These are phyloP conservation scores for Phytomonas francai DNA, from an alignment of 208 protist genomes.

Conservation along the genomic window DNA sequence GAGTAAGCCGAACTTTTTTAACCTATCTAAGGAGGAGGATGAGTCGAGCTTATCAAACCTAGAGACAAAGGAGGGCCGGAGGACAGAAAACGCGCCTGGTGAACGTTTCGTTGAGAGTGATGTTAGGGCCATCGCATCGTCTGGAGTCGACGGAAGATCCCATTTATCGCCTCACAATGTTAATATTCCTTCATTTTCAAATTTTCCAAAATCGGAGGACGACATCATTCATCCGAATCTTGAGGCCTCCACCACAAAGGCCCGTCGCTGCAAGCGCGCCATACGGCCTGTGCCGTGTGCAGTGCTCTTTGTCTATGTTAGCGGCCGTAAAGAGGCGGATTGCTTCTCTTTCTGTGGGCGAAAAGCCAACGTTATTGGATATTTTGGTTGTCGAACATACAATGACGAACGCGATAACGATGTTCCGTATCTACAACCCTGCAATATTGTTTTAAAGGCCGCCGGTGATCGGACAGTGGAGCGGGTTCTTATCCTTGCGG, in stretches of 20 bases:
- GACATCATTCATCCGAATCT: not conserved
- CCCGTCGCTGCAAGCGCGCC: constrained; percentile 29
- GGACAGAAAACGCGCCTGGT: too few species aligned
- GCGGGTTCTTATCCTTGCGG: constrained; percentile 45
- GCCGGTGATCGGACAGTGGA: constrained; percentile 65
- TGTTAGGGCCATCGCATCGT: too few species aligned
- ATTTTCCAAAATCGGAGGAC: not conserved
- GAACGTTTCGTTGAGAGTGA: too few species aligned
- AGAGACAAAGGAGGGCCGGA: too few species aligned
- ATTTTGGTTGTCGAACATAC: constrained; percentile 40
- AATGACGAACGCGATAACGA: constrained; percentile 27
- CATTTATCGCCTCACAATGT: too few species aligned
- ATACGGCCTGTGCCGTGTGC: constrained; percentile 51
- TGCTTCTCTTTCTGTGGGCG: constrained; percentile 53
- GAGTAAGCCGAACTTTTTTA: too few species aligned
- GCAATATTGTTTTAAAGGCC: constrained; percentile 60
- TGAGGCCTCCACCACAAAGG: not conserved
- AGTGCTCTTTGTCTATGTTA: constrained; percentile 61
- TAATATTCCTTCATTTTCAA: too few species aligned
- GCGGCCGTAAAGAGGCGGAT: constrained; percentile 41
- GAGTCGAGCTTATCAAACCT: too few species aligned
- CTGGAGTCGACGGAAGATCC: too few species aligned
- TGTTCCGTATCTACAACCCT: constrained; percentile 35
- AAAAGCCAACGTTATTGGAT: constrained; percentile 66
- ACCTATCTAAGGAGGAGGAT: too few species aligned